Evolutionary conservation across 2,329 filamentous ascomycete genomes (phyloP).

Genomic region (Dothideomycetes sp.): DNA sequence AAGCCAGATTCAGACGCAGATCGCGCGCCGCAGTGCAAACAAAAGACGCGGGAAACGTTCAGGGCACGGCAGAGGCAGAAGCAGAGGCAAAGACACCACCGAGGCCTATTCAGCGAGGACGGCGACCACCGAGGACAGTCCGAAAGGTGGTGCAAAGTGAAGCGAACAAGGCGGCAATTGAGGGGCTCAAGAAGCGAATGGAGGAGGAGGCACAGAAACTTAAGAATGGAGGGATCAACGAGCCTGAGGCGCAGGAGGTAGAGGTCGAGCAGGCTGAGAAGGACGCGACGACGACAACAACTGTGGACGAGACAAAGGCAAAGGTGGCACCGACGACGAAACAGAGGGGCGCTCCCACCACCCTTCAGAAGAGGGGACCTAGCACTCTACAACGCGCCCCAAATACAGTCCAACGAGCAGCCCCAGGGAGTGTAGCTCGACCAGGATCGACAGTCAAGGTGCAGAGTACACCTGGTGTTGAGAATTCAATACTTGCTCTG

Average conservation of each 20-base stretch:
- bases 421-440: slow-evolving; percentile 12
- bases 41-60: neutral
- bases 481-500: slow-evolving; percentile 37
- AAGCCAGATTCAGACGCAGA: neutral
- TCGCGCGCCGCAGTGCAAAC: neutral
- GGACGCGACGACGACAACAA: neutral
- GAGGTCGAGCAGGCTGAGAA: slow-evolving; percentile 2
- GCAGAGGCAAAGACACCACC: neutral
- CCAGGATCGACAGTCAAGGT: slow-evolving; percentile 33
- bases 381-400: slow-evolving; percentile 14
- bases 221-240: slow-evolving; percentile 9
- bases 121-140: slow-evolving; percentile 14
- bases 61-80: neutral
- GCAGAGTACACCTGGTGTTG: slow-evolving; percentile 30
- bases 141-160: slow-evolving; percentile 17
- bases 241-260: neutral
- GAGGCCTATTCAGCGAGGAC: neutral
- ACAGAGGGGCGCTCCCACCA: neutral
- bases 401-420: slow-evolving; percentile 20
- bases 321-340: slow-evolving; percentile 1
- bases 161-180: slow-evolving; percentile 18
- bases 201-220: slow-evolving; percentile 16
- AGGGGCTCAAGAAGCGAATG: slow-evolving; percentile 23
- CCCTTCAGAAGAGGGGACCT: slow-evolving; percentile 1
- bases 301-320: neutral